These are phyloP conservation scores for Diutina rugosa DNA, from an alignment of 1,139 yeast species.

Conservation along the genomic window DNA sequence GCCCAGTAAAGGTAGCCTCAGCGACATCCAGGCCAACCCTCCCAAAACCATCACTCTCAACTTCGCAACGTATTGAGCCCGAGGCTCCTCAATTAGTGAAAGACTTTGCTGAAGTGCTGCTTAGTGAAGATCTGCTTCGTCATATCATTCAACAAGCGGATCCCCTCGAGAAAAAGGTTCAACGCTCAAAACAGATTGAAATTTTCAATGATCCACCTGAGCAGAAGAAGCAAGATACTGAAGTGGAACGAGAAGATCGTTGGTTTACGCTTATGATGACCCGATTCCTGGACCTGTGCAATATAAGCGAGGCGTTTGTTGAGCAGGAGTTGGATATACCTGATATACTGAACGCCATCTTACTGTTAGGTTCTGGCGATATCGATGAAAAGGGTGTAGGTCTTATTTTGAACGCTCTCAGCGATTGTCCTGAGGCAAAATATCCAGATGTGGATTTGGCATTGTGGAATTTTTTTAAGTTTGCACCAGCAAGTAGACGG, in stretches of 20 bases:
- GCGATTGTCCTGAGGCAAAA: background rate
- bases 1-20: background rate
- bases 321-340: constrained; percentile 11
- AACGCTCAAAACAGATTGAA: constrained; percentile 19
- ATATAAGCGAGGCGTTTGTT: constrained; percentile 9
- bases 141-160: constrained; percentile 27
- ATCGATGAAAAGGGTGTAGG: constrained; percentile 6
- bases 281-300: constrained; percentile 8
- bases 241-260: constrained; percentile 15
- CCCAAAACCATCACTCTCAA: background rate
- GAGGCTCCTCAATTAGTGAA: constrained; percentile 11
- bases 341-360: constrained; percentile 6
- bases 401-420: background rate
- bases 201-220: constrained; percentile 22
- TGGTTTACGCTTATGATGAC: constrained; percentile 32
- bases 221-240: constrained; percentile 17
- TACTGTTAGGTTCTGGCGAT: constrained; percentile 6
- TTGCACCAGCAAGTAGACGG: constrained; percentile 5
- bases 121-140: constrained; percentile 14
- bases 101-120: constrained; percentile 27
- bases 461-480: constrained; percentile 16
- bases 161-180: constrained; percentile 25
- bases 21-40: background rate
- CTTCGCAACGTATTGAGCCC: background rate
- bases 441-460: constrained; percentile 11